Percentiles rank a stretch among this genome's conserved stretches.
These are phyloP conservation scores for Tolypocladium ovalisporum DNA, from an alignment of 2,329 filamentous ascomycete genomes.

Conservation along the genomic window DNA sequence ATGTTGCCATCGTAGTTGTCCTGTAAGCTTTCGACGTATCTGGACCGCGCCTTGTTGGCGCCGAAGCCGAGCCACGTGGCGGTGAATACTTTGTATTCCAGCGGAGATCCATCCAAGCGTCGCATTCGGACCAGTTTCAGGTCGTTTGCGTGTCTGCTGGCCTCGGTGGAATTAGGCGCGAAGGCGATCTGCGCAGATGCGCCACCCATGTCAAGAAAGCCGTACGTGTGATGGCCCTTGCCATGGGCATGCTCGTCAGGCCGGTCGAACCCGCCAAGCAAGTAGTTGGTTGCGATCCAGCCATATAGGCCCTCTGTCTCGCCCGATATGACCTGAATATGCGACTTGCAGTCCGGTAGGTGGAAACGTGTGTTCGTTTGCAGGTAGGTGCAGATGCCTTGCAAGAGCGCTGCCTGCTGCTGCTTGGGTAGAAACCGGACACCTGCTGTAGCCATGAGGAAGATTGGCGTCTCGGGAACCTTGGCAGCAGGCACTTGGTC, in stretches of 20 bases:
- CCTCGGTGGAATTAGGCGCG: slow-evolving; percentile 85
- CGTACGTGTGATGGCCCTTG: slow-evolving; percentile 86
- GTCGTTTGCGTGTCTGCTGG: slow-evolving; percentile 79
- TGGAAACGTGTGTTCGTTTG: slow-evolving; percentile 66
- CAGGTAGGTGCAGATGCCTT: slow-evolving; percentile 74
- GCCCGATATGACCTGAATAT: slow-evolving; percentile 90
- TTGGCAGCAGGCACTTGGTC: slow-evolving; percentile 66
- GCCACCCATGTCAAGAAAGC: slow-evolving; percentile 96
- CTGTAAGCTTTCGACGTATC: slow-evolving; percentile 71
- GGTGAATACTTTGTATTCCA: slow-evolving; percentile 86
- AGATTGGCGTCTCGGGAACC: slow-evolving; percentile 77
- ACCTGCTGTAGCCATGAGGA: slow-evolving; percentile 89
- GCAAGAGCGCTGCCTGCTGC: slow-evolving; percentile 63
- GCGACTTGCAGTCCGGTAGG: slow-evolving; percentile 77
- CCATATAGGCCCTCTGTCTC: slow-evolving; percentile 95
- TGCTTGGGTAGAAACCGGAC: slow-evolving; percentile 73
- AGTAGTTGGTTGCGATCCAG: slow-evolving; percentile 94
- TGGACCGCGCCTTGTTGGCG: slow-evolving; percentile 81
- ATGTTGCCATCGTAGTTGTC: slow-evolving; percentile 49
- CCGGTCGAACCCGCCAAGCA: slow-evolving; percentile 80
- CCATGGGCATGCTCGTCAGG: slow-evolving; percentile 68
- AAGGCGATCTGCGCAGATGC: slow-evolving; percentile 97
- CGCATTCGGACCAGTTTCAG: slow-evolving; percentile 78
- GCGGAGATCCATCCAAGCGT: slow-evolving; percentile 63
- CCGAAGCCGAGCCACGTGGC: slow-evolving; percentile 96